Percentiles rank a stretch among this genome's conserved stretches.
Conservation (phyloP, 805 yeast genomes). For the Sugiyamaella floridensis region DNA sequence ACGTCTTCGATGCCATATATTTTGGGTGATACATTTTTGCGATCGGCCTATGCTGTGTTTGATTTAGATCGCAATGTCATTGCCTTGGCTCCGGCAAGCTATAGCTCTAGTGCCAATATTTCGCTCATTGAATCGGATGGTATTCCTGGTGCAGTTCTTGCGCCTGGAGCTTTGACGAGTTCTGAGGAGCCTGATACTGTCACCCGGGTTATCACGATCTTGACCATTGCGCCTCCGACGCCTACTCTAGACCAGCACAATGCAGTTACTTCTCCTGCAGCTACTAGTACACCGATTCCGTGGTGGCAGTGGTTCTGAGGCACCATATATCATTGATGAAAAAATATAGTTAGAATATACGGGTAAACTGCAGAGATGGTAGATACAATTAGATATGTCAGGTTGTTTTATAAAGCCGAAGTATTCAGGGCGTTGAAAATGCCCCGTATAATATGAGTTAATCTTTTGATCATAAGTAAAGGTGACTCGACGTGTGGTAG, state of each 20-base stretch:
- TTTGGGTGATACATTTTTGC: conserved; percentile 60
- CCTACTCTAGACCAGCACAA: not conserved
- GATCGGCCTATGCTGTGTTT: conserved; percentile 62
- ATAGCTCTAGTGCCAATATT: conserved; percentile 22
- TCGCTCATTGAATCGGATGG: conserved; percentile 23
- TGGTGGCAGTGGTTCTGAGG: not conserved
- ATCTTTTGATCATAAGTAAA: too few species aligned
- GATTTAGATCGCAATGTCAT: conserved; percentile 53
- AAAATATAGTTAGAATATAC: too few species aligned
- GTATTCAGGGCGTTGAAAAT: too few species aligned
- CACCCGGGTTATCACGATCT: not conserved
- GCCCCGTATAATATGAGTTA: too few species aligned
- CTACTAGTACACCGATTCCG: not conserved
- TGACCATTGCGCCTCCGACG: not conserved
- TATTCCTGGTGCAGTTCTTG: conserved; percentile 23
- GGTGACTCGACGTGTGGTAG: too few species aligned
- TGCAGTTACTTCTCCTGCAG: not conserved
- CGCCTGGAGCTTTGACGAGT: conserved; percentile 1
- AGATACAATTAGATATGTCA: too few species aligned
- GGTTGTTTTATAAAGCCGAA: too few species aligned
- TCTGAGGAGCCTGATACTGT: not conserved
- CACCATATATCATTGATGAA: not conserved
- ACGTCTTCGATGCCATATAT: conserved; percentile 24
- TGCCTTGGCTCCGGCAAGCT: conserved; percentile 46
- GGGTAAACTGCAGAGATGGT: too few species aligned